phyloP scores from a whole-genome alignment of 768 basidiomycete genomes.

The Austroboletus festivus region DNA sequence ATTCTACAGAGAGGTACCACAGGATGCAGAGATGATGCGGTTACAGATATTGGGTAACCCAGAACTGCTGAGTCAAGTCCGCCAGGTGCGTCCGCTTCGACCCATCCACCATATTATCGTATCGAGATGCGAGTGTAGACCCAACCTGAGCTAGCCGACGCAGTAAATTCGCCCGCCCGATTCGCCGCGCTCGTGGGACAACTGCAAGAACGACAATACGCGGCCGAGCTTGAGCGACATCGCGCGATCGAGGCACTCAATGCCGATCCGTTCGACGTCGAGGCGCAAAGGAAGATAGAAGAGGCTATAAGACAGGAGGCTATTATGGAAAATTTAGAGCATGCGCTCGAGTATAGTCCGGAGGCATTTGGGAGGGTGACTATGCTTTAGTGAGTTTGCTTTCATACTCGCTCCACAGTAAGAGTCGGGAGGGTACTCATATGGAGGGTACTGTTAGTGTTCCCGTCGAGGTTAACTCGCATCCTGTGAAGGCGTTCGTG shows the following conservation, averaged over 20 bases:
- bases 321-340: conserved; percentile 87
- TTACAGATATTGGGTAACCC: conserved; percentile 86
- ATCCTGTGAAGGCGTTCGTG: conserved; percentile 92
- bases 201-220: conserved; percentile 50
- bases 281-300: conserved; percentile 91
- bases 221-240: conserved; percentile 53
- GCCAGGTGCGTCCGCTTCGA: conserved; percentile 41
- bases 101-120: too few species aligned
- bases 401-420: neutral
- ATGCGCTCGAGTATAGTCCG: conserved; percentile 91
- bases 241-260: conserved; percentile 69
- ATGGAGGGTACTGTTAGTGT: conserved; percentile 48
- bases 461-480: conserved; percentile 87
- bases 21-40: conserved; percentile 89
- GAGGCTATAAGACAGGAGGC: conserved; percentile 89
- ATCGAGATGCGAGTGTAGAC: conserved; percentile 43
- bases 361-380: conserved; percentile 92
- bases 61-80: conserved; percentile 68
- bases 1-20: conserved; percentile 55
- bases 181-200: conserved; percentile 75
- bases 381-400: conserved; percentile 88
- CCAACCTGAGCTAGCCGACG: conserved; percentile 78
- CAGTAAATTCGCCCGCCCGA: conserved; percentile 61
- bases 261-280: conserved; percentile 86
- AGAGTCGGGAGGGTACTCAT: conserved; percentile 10